Evolutionary conservation across 169 alveolate genomes (phyloP), one percentile per base, ranked within the genome.

Genomic region (Perkinsus olseni): DNA sequence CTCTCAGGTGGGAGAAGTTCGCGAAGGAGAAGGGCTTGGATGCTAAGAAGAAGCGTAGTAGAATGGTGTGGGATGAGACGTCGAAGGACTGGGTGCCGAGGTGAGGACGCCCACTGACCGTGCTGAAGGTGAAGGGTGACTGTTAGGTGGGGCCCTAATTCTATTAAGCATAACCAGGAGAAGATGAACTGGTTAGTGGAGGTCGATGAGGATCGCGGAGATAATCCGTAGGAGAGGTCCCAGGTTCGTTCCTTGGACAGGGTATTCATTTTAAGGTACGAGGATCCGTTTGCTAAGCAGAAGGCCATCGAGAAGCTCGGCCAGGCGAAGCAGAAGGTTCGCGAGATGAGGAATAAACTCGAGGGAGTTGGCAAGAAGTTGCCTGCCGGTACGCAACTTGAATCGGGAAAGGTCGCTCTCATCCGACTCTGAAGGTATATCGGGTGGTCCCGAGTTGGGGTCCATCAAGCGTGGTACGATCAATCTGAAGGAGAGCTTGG

Each of bases 51-150:
- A 95, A 95, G 92, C 95, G 96, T 37, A 93, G 95, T 13, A 94
- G 96, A 38, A 92, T 82, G 92, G 96, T 95, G n/a, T 95, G 82
- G 82, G 96, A 95, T 94, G 93, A 94, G 93, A 74, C 95, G 0
- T 92, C 82, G 36, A 93, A 93, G 91, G 96, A 95, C 91, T 95
- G 96, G 96, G 96, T 95, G 17, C 96, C 96, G 39, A 94, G 96
- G 38, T 95, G 96, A 96, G 96, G 96, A n/a, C n/a, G n/a, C n/a
- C n/a, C 50, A 40, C 11, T 40, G 3, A 40, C 50, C 21, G 50
- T 40, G 11, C 3, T 6, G 50, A 11, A 40, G 50, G 3, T 3
- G 50, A 40, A 40, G 11, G 50, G 11, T 40, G 50, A 40, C 50
- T 40, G 50, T 40, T 40, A 40, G 50, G 34, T 62, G 82, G 82